These are phyloP conservation scores for Mortierella sp. DNA, from an alignment of 371 early-diverging fungal species.

Conservation along the genomic window DNA sequence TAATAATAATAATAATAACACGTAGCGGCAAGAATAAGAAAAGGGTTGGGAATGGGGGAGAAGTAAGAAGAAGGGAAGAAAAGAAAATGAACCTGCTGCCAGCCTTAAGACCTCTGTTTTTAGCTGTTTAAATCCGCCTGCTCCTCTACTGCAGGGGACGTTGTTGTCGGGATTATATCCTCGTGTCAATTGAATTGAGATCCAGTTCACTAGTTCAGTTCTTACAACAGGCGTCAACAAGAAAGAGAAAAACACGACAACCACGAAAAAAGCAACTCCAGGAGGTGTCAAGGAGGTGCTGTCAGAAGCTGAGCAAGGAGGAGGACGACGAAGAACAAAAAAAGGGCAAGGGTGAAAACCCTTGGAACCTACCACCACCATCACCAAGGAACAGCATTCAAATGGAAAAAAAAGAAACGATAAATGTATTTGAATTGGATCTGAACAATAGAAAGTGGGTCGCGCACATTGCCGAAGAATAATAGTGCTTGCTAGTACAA, in stretches of 20 bases:
- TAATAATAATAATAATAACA: neutral
- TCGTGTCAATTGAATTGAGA: no score
- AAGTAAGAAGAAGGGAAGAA: no score
- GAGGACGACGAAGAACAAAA: neutral
- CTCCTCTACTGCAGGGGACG: neutral
- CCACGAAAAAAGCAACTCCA: neutral
- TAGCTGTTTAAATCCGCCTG: no score
- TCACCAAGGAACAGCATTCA: neutral
- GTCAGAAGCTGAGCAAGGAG: slow-evolving; percentile 8
- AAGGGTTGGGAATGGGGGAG: neutral
- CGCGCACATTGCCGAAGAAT: no score
- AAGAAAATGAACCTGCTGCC: slow-evolving; percentile 2
- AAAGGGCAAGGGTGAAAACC: slow-evolving; percentile 7
- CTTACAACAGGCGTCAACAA: neutral
- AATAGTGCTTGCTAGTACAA: no score
- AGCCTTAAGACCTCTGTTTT: neutral
- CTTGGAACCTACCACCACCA: neutral
- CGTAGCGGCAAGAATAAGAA: neutral
- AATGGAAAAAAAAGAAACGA: neutral
- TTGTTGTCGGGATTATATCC: neutral
- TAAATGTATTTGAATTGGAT: neutral
- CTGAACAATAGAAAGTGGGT: neutral
- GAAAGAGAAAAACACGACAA: neutral
- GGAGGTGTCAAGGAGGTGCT: neutral
- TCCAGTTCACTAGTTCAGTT: neutral